A percentile compares a stretch with the other conserved stretches of the same genome.
phyloP scores from a whole-genome alignment of 768 basidiomycete genomes.

The Rhodosporidiobolus sp. region DNA sequence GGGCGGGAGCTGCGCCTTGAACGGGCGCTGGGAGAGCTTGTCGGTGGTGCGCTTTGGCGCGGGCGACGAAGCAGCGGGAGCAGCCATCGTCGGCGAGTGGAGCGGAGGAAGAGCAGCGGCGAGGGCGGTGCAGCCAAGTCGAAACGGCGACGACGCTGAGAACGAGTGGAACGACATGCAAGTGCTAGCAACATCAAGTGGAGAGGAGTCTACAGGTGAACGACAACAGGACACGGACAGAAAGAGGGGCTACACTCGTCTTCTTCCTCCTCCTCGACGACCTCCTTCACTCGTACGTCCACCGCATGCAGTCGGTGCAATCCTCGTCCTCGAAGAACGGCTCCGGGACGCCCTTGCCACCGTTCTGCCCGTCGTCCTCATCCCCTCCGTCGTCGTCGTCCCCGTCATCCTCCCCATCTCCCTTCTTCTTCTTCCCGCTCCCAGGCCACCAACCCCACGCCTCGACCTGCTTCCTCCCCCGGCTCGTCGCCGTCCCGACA shows the following conservation, averaged over 20 bases:
- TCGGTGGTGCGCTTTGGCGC: not conserved
- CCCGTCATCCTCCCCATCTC: not conserved
- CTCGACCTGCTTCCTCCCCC: not conserved
- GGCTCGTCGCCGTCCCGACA: not conserved
- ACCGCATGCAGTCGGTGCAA: conserved; percentile 40
- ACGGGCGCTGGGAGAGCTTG: conserved; percentile 28
- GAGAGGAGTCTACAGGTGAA: not conserved
- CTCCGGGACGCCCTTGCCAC: conserved; percentile 33
- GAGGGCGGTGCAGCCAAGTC: no score
- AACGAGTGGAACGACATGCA: no score
- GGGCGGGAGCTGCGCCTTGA: conserved; percentile 11
- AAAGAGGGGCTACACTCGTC: not conserved
- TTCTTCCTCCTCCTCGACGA: no score
- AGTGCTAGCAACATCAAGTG: not conserved
- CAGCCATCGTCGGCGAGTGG: not conserved
- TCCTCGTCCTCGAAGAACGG: conserved; percentile 33
- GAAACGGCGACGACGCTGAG: no score
- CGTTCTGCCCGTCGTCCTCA: conserved; percentile 25
- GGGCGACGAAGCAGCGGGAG: not conserved
- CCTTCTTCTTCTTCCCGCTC: conserved; percentile 6
- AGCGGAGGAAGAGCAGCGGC: not conserved
- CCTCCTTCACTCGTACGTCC: conserved; percentile 23
- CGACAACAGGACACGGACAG: not conserved
- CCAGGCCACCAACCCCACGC: conserved; percentile 37
- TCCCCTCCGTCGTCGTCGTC: conserved; percentile 7